A percentile compares a stretch with the other conserved stretches of the same genome.
phyloP scores from a whole-genome alignment of 306 rosid genomes.

The Cyamopsis tetragonoloba region DNA sequence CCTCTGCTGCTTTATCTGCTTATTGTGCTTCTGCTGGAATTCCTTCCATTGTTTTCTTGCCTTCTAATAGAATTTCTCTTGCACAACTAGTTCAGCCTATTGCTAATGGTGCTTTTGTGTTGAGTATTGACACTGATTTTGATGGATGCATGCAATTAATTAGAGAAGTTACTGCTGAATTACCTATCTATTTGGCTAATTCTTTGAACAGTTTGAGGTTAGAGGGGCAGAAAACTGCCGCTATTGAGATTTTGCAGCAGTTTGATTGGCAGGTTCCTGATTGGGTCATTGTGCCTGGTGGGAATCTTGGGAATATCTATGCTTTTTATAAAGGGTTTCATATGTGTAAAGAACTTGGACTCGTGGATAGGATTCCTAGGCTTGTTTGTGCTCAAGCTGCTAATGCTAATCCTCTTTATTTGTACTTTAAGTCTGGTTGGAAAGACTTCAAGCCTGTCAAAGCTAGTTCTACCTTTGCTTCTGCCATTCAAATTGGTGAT shows the following conservation, averaged over 20 bases:
- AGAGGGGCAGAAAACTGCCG: slow-evolving; percentile 86
- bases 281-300: slow-evolving; percentile 85
- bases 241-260: slow-evolving; percentile 82
- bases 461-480: slow-evolving; percentile 64
- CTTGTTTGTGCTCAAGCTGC: slow-evolving; percentile 96
- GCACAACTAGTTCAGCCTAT: slow-evolving; percentile 87
- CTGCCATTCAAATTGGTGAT: slow-evolving; percentile 85
- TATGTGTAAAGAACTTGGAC: slow-evolving; percentile 77
- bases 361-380: slow-evolving; percentile 76
- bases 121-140: slow-evolving; percentile 79
- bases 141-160: slow-evolving; percentile 85
- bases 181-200: slow-evolving; percentile 70
- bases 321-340: slow-evolving; percentile 81
- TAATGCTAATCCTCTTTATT: slow-evolving; percentile 69
- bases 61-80: slow-evolving; percentile 57
- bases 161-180: slow-evolving; percentile 65
- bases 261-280: slow-evolving; percentile 89
- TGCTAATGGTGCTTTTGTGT: slow-evolving; percentile 78
- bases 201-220: slow-evolving; percentile 68
- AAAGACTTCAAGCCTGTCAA: slow-evolving; percentile 56
- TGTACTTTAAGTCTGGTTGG: slow-evolving; percentile 74
- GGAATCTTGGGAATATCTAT: slow-evolving; percentile 77
- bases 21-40: slow-evolving; percentile 75
- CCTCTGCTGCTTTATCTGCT: slow-evolving; percentile 76
- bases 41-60: slow-evolving; percentile 72